Base-by-base conservation (phyloP, 2,329 filamentous ascomycete genomes). In the Tolypocladium ovalisporum region DNA sequence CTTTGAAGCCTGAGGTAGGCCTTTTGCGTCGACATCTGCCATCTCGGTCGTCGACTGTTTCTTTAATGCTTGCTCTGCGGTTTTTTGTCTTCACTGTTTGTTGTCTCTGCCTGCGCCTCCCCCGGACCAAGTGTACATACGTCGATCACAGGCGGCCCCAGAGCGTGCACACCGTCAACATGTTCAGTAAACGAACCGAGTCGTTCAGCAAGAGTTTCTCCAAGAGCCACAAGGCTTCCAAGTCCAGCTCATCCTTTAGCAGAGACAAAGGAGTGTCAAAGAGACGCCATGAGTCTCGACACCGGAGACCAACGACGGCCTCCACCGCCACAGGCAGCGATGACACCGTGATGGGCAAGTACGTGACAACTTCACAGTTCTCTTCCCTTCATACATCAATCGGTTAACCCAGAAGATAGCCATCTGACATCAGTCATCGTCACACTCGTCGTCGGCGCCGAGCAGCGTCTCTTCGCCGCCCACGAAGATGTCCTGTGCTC, bases 391-490 rank as follows among this genome's bases (percentile, higher is more conserved):
- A 8, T 34, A 12, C 15, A 52, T 15, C 19, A 8, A 19, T 22
- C 3, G 12, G 22, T 5, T 35, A 13, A 52, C 19, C 39, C 13
- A 27, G 53, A 17, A 42, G 4, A 59, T 53, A 86, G 83, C 59
- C 80, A 73, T 57, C 68, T 84, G 58, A 81, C 80, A 32, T 87
- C 86, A 3, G 77, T 87, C 51, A 89, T 94, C 68, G 82, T 95
- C 63, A 95, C 89, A 12, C 81, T 95, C 60, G 83, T 88, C 64
- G 83, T 95, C 64, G 90, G 90, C n/a, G 80, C 80, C 6, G 87
- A 92, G 63, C 86, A 91, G 70, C 85, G 92, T 27, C 86, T 96
- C 64, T 97, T 97, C 68, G 92, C 92, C 40, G 90, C 90, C 8
- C 92, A 96, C 71, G 89, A 96, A 76, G 88, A 94, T 63, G 82